Base-by-base conservation (phyloP, 2,329 filamentous ascomycete genomes). In the Cytospora leucostoma region DNA sequence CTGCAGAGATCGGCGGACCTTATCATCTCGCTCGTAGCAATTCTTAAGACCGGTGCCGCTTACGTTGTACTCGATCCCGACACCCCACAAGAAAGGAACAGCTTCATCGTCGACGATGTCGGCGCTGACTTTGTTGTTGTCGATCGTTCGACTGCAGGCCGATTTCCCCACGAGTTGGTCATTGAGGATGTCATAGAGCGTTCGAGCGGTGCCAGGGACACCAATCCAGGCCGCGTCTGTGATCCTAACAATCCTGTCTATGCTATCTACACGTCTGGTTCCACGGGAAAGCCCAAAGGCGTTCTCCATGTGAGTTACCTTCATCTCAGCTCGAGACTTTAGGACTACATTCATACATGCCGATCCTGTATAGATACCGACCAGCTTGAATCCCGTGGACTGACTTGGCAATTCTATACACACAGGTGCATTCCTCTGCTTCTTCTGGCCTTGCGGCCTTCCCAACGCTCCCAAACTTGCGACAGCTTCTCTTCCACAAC, bases 231-330 rank as follows among this genome's bases (percentile, higher is more conserved):
- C 2, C 72, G 78, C 1, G 53, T 70, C 0, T 73, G 78, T 6
- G 72, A 82, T 55, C 70, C 75, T 0, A 70, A 77, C 1, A 76
- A 83, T 65, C 73, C 93, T 27, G 92, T 93, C 32, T 97, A 97
- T 77, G 85, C 97, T 64, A 93, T 97, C 86, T 97, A 96, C 74
- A 97, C 93, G 0, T 96, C 91, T 51, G 93, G 93, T 4, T 95
- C 92, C 5, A 97, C 93, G 0, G 93, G 93, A 17, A 86, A 87
- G 4, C 93, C 93, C 0, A 97, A 97, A 77, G 93, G 93, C 1
- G 93, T 97, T 40, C 37, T 40, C 13, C 37, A 40, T 40, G 37
- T 40, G 13, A 40, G 37, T 40, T 2, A 3, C 15, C 13, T 38
- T 40, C 13, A 40, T 2, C 13, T 15, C 6, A 13, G 15, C 37